phyloP scores from a whole-genome alignment of 495 filamentous ascomycete species.

The Aeminium ludgeri region DNA sequence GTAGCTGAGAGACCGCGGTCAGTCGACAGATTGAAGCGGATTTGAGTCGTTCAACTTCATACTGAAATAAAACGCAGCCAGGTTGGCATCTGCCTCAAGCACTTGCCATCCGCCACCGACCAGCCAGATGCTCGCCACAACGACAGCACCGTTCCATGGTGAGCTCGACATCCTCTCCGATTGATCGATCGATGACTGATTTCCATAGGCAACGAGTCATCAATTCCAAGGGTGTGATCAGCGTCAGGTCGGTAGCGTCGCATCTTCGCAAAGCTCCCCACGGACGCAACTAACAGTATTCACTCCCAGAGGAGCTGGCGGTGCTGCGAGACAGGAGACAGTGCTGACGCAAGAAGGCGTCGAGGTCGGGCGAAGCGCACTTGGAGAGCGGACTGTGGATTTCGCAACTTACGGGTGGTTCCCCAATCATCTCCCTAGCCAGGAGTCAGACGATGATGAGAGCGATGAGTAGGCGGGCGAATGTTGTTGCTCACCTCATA shows the following conservation, averaged over 20 bases:
- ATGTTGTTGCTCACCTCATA: not conserved
- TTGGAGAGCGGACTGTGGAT: slow-evolving; percentile 24
- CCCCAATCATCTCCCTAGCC: slow-evolving; percentile 23
- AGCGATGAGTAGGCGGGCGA: slow-evolving; percentile 13
- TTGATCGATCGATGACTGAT: no score
- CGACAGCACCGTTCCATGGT: slow-evolving; percentile 68
- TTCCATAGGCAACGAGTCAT: slow-evolving; percentile 53
- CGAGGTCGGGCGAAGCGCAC: slow-evolving; percentile 19
- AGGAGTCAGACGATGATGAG: slow-evolving; percentile 16
- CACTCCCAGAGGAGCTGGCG: slow-evolving; percentile 19
- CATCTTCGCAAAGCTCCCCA: not conserved
- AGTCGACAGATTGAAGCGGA: not conserved
- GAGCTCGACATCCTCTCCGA: no score
- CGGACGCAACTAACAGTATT: not conserved
- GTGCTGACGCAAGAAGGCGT: slow-evolving; percentile 22
- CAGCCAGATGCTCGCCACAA: slow-evolving; percentile 37
- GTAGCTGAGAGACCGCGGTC: slow-evolving; percentile 10
- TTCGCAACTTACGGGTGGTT: slow-evolving; percentile 25
- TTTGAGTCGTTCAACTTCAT: slow-evolving; percentile 25
- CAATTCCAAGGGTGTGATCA: slow-evolving; percentile 70
- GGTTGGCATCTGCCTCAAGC: slow-evolving; percentile 76
- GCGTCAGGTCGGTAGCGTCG: slow-evolving; percentile 43
- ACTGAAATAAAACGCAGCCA: slow-evolving; percentile 44
- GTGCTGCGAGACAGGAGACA: slow-evolving; percentile 23
- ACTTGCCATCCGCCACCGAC: slow-evolving; percentile 41